Percentiles rank a stretch among this genome's conserved stretches.
Conservation (phyloP, 495 filamentous ascomycete genomes). For the Penicillium macrosclerotiorum region DNA sequence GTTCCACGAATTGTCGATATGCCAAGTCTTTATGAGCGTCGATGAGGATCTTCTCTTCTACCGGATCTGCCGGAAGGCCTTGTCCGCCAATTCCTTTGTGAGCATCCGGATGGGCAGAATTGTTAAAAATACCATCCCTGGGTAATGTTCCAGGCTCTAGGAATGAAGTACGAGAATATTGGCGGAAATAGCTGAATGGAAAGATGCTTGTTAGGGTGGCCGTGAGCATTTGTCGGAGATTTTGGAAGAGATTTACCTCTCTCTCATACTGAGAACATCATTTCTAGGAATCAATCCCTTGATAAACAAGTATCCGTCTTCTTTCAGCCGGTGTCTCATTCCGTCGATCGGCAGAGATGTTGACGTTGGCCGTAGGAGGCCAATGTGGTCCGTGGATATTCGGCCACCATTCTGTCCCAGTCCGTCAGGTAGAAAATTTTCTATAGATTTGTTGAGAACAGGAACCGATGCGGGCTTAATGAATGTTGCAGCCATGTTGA, state of each 20-base stretch:
- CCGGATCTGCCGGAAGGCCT: conserved; percentile 31
- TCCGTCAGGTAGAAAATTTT: conserved; percentile 9
- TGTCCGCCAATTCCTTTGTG: conserved; percentile 49
- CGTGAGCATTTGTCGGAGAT: too few relatives aligned
- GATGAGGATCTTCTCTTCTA: conserved; percentile 39
- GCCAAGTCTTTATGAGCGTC: conserved; percentile 44
- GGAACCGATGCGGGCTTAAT: too few relatives aligned
- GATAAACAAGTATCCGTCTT: conserved; percentile 53
- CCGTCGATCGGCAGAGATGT: conserved; percentile 20
- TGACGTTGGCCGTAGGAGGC: conserved; percentile 11
- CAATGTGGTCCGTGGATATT: conserved; percentile 12
- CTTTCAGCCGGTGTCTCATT: conserved; percentile 39
- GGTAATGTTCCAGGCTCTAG: conserved; percentile 34
- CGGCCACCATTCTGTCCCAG: conserved; percentile 27
- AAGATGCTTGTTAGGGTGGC: neutral
- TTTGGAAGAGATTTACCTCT: conserved; percentile 17
- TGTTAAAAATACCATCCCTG: conserved; percentile 43
- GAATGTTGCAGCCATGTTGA: too few relatives aligned
- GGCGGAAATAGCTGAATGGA: conserved; percentile 43
- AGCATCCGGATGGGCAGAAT: conserved; percentile 30
- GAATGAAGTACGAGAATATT: conserved; percentile 45
- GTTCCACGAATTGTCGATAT: conserved; percentile 50
- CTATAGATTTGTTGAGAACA: neutral
- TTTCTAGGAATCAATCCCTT: conserved; percentile 50
- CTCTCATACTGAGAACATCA: conserved; percentile 48